Evolutionary conservation across 179 eudicot genomes (phyloP).

Genomic region (Sideroxylon spinosum): DNA sequence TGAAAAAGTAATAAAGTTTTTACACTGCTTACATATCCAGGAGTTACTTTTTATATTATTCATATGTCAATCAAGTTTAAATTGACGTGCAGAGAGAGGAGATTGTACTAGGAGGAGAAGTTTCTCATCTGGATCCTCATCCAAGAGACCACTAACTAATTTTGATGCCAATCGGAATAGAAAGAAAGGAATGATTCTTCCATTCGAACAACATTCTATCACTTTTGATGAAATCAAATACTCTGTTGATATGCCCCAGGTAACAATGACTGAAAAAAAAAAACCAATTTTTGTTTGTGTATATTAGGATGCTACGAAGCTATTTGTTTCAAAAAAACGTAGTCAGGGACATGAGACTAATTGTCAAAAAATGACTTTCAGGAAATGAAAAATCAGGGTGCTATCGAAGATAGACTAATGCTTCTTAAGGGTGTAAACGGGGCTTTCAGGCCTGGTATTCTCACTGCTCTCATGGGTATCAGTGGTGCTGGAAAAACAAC

Average conservation of each 20-base stretch:
- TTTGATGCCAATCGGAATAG: conserved; percentile 16
- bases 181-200: conserved; percentile 46
- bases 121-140: conserved; percentile 10
- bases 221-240: conserved; percentile 46
- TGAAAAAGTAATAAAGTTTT: background rate
- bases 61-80: background rate
- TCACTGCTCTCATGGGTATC: conserved; percentile 81
- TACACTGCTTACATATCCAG: background rate
- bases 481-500: conserved; percentile 94
- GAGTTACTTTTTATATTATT: background rate
- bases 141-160: conserved; percentile 3
- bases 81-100: conserved; percentile 15
- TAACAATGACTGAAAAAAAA: background rate
- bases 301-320: background rate
- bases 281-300: background rate
- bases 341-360: background rate
- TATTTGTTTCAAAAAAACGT: background rate
- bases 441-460: conserved; percentile 79
- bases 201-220: conserved; percentile 39
- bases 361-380: conserved; percentile 17
- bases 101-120: conserved; percentile 6
- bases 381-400: conserved; percentile 79
- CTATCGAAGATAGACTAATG: conserved; percentile 50
- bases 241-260: conserved; percentile 55
- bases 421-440: conserved; percentile 77